Conservation (phyloP, 306 rosid genomes). For the Malus sieversii region DNA sequence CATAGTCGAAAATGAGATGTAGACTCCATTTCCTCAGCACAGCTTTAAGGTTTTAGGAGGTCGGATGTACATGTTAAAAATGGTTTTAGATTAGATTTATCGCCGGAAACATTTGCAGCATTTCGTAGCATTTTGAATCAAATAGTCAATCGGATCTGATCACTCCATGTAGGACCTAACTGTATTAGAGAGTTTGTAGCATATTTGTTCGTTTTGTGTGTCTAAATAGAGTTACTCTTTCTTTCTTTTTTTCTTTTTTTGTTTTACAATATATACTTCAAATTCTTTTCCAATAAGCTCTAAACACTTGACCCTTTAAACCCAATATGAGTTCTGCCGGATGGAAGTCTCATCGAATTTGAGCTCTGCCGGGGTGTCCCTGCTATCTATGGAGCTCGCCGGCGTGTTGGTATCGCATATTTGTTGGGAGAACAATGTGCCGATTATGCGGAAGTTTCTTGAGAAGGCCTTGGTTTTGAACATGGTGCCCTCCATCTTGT, state of each 20-base stretch:
- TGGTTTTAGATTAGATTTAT: conserved; percentile 9
- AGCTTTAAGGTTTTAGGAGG: neutral
- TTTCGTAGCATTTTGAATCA: neutral
- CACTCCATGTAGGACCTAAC: no score
- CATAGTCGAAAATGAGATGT: conserved; percentile 49
- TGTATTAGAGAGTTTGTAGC: no score
- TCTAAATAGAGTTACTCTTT: no score
- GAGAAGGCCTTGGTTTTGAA: conserved; percentile 54
- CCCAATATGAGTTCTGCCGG: no score
- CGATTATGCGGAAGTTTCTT: conserved; percentile 72
- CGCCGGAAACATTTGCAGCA: neutral
- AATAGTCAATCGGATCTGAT: no score
- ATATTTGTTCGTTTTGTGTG: no score
- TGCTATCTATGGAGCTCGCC: conserved; percentile 62
- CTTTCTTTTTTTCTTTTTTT: no score
- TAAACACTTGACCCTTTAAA: no score
- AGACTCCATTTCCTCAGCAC: conserved; percentile 9
- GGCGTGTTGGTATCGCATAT: conserved; percentile 58
- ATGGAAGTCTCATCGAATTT: conserved; percentile 54
- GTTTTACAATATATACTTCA: no score
- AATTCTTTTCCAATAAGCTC: no score
- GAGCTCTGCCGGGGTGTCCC: conserved; percentile 52
- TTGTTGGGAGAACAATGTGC: conserved; percentile 76
- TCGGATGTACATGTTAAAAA: neutral
- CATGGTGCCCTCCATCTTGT: conserved; percentile 63